phyloP scores from a whole-genome alignment of 768 basidiomycete species.

The Hygrocybe punicea region DNA sequence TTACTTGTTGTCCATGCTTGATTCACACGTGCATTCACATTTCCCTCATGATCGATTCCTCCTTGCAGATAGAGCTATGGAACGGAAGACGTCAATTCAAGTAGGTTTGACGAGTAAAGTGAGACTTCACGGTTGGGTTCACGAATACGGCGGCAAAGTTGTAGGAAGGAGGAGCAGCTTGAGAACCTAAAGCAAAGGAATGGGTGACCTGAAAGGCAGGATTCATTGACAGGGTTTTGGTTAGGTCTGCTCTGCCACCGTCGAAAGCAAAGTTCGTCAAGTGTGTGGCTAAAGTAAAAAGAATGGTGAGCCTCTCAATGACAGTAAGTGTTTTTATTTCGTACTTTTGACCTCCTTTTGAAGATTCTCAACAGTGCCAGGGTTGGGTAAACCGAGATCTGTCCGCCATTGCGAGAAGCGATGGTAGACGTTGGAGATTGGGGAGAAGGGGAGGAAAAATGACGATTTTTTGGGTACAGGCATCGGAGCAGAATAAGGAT shows the following conservation, averaged over 20 bases:
- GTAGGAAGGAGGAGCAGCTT: constrained; percentile 80
- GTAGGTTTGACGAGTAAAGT: neutral
- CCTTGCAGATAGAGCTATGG: constrained; percentile 86
- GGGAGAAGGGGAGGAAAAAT: constrained; percentile 47
- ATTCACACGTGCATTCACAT: constrained; percentile 83
- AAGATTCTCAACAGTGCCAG: constrained; percentile 90
- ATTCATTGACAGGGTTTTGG: constrained; percentile 86
- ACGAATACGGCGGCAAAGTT: constrained; percentile 94
- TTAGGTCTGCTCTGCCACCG: constrained; percentile 93
- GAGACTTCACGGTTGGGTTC: constrained; percentile 60
- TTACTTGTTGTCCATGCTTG: constrained; percentile 78
- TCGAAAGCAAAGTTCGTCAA: constrained; percentile 95
- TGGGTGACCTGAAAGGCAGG: constrained; percentile 99
- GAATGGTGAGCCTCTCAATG: constrained; percentile 5
- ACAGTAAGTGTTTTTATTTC: constrained; percentile 20
- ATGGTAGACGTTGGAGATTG: constrained; percentile 63
- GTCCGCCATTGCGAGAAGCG: constrained; percentile 80
- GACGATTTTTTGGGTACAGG: constrained; percentile 33
- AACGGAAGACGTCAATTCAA: constrained; percentile 18
- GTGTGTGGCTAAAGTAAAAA: constrained; percentile 63
- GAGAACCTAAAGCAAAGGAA: constrained; percentile 87
- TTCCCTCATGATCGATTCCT: constrained; percentile 89
- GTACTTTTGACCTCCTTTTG: constrained; percentile 89
- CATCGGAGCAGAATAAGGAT: constrained; percentile 35
- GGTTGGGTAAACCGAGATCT: constrained; percentile 78